Conservation (phyloP, 1,284 basidiomycete species). For the Peniophora sp. region DNA sequence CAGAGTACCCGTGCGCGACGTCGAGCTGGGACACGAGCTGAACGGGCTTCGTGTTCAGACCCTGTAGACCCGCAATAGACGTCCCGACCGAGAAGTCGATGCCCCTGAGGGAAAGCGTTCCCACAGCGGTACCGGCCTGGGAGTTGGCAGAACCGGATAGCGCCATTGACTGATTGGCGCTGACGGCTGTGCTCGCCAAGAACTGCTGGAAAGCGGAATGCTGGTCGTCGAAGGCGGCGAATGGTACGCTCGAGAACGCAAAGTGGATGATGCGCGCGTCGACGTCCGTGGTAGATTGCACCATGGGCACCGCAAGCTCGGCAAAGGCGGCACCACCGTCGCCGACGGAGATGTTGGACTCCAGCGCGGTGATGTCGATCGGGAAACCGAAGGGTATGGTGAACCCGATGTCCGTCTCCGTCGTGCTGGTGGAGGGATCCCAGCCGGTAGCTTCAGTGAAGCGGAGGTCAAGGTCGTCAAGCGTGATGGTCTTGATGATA, state of each 20-base stretch:
- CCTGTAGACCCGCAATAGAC: slow-evolving; percentile 59
- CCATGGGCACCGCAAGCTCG: slow-evolving; percentile 54
- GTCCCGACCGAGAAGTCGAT: slow-evolving; percentile 63
- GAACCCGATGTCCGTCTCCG: slow-evolving; percentile 55
- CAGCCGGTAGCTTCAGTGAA: slow-evolving; percentile 55
- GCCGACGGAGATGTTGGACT: slow-evolving; percentile 55
- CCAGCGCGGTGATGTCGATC: slow-evolving; percentile 54
- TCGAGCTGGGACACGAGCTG: slow-evolving; percentile 50
- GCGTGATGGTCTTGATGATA: slow-evolving; percentile 58
- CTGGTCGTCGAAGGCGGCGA: slow-evolving; percentile 45
- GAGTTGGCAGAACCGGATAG: slow-evolving; percentile 55
- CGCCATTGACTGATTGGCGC: slow-evolving; percentile 39
- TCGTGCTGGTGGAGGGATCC: slow-evolving; percentile 51
- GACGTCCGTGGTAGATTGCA: slow-evolving; percentile 57
- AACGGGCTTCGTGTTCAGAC: slow-evolving; percentile 54
- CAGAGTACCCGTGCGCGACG: slow-evolving; percentile 61
- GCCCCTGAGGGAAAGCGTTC: slow-evolving; percentile 50
- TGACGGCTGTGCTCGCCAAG: slow-evolving; percentile 56
- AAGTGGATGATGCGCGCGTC: slow-evolving; percentile 55
- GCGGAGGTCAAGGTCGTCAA: slow-evolving; percentile 57
- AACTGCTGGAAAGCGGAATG: slow-evolving; percentile 57
- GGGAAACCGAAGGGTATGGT: slow-evolving; percentile 68
- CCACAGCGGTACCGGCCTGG: slow-evolving; percentile 64
- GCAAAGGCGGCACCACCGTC: slow-evolving; percentile 53
- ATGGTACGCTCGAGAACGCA: slow-evolving; percentile 54